Evolutionary conservation across 176 grass and related monocot species (phyloP), one percentile per base, ranked within the genome.

Genomic region (Triticum dicoccoides): DNA sequence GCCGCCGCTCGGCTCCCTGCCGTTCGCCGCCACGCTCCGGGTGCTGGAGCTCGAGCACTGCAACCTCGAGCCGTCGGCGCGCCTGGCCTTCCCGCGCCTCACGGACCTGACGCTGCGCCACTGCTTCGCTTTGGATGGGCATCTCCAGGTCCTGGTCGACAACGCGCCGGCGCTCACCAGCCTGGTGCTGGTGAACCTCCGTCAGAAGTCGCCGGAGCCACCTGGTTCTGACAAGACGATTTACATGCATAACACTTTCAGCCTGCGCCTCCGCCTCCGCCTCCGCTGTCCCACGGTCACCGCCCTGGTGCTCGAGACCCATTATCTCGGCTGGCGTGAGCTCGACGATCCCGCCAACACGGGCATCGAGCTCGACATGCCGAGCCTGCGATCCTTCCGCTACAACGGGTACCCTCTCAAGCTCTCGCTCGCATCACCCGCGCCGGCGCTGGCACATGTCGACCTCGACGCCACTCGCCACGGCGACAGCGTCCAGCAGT

Each of bases 291-390:
- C 70, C 38, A 49, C 41, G 41, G 41, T 9, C n/a, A 9, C 71
- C n/a, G 23, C 12, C 72, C 27, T 75, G 11, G 11, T 47, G 23
- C 9, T 75, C 72, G 23, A 75, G 23, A 23, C 37, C 18, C 51
- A 2, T 54, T 11, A 23, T 5, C 4, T 34, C 29, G 32, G 13
- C 30, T 14, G 3, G 65, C 1, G 0, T 1, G 65, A 72, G 20
- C 37, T 42, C 38, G 5, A 39, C 4, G 37, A 4, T 11, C 21
- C 10, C 21, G 37, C 34, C 9, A 11, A 6, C 35, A 9, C 12
- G 12, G 67, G 34, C 41, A 47, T 74, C 42, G 41, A 75, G 12
- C 23, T 75, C 72, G 72, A 75, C 72, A 75, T 51, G 75, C 75
- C 75, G 29, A 77, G 49, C 27, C 49, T 77, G 4, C 29, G 45